Evolutionary conservation across 805 yeast species (phyloP).

Genomic region (Allodekkera sacchari): DNA sequence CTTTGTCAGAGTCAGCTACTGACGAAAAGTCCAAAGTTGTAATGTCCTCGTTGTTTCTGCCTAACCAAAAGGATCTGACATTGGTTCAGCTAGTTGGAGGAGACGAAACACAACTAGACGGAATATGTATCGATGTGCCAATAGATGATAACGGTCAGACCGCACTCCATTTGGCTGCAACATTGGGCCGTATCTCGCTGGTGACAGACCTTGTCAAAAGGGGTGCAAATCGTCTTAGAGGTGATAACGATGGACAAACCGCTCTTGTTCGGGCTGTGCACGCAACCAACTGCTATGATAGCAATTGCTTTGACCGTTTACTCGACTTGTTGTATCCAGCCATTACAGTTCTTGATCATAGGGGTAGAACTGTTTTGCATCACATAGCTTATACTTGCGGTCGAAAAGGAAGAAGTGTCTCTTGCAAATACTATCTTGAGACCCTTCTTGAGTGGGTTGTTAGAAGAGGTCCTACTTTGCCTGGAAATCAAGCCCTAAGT

Average conservation of each 20-base stretch:
- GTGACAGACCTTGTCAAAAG: slow-evolving; percentile 60
- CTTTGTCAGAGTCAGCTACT: slow-evolving; percentile 24
- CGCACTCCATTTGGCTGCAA: slow-evolving; percentile 92
- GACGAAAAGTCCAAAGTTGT: slow-evolving; percentile 27
- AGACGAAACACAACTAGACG: slow-evolving; percentile 19
- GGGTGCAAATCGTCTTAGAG: slow-evolving; percentile 60
- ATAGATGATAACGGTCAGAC: slow-evolving; percentile 93
- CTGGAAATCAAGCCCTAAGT: slow-evolving; percentile 34
- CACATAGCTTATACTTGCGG: slow-evolving; percentile 80
- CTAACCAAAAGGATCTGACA: slow-evolving; percentile 27
- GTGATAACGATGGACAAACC: slow-evolving; percentile 82
- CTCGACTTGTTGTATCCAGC: slow-evolving; percentile 72
- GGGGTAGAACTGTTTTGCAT: slow-evolving; percentile 76
- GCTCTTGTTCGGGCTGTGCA: slow-evolving; percentile 76
- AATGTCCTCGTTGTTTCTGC: slow-evolving; percentile 44
- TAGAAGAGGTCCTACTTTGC: slow-evolving; percentile 37
- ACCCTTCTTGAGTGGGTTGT: slow-evolving; percentile 74
- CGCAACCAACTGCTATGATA: slow-evolving; percentile 78
- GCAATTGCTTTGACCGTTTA: slow-evolving; percentile 62
- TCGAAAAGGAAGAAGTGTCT: slow-evolving; percentile 62
- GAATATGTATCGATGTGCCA: slow-evolving; percentile 67
- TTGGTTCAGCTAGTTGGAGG: slow-evolving; percentile 20
- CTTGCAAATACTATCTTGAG: slow-evolving; percentile 66
- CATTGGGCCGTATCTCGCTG: slow-evolving; percentile 69
- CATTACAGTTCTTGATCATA: slow-evolving; percentile 53